Conservation (phyloP, 1,284 basidiomycete species). For the Ganoderma multipileum region DNA sequence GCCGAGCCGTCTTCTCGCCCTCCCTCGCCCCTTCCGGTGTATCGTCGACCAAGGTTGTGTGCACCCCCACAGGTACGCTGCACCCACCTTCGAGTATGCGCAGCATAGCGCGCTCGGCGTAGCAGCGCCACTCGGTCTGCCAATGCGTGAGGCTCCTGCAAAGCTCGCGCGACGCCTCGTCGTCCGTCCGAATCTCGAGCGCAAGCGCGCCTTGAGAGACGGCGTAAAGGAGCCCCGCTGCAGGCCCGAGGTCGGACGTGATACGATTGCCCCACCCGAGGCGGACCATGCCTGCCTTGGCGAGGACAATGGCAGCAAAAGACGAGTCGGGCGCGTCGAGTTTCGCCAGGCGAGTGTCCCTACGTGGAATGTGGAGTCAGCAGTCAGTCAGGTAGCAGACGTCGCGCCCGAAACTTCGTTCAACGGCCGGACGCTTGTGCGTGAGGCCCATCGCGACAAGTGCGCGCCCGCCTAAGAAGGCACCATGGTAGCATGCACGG, state of each 20-base stretch:
- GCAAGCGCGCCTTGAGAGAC: constrained; percentile 95
- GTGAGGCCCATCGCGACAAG: too few relatives aligned
- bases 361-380: constrained; percentile 37
- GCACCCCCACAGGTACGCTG: constrained; percentile 95
- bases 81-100: constrained; percentile 95
- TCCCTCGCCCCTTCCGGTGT: constrained; percentile 32
- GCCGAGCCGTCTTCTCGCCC: constrained; percentile 41
- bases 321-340: constrained; percentile 88
- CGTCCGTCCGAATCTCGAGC: constrained; percentile 85
- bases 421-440: too few relatives aligned
- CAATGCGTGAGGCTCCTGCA: constrained; percentile 77
- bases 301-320: constrained; percentile 92
- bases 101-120: constrained; percentile 88
- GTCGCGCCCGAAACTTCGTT: too few relatives aligned
- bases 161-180: constrained; percentile 65
- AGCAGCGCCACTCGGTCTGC: constrained; percentile 77
- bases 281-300: constrained; percentile 93
- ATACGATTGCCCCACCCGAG: constrained; percentile 81
- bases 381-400: background rate
- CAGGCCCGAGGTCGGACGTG: constrained; percentile 78
- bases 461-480: too few relatives aligned
- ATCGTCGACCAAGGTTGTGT: constrained; percentile 53
- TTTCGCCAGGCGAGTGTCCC: constrained; percentile 90
- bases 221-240: constrained; percentile 80
- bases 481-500: too few relatives aligned